A percentile compares a stretch with the other conserved stretches of the same genome.
These are phyloP conservation scores for Verbascum thapsus DNA, from an alignment of 257 asterid species.

Conservation along the genomic window DNA sequence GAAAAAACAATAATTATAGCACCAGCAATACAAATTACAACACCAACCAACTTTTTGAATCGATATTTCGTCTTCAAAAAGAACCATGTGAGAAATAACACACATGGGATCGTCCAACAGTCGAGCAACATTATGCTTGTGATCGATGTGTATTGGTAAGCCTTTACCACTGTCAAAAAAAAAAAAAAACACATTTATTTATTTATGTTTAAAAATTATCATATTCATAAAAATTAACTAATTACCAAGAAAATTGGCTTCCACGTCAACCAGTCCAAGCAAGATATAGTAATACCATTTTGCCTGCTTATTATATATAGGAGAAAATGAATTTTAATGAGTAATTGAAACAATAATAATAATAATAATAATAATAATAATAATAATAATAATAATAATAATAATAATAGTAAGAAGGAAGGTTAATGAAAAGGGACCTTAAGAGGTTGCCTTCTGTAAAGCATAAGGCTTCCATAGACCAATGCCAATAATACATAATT, in stretches of 20 bases:
- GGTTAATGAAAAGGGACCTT: constrained; percentile 51
- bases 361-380: no score
- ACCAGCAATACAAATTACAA: constrained; percentile 73
- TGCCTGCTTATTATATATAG: constrained; percentile 61
- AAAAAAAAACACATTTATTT: no score
- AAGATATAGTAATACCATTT: constrained; percentile 87
- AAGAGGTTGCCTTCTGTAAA: constrained; percentile 67
- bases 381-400: no score
- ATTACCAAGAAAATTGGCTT: constrained; percentile 91
- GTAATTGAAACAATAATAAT: no score
- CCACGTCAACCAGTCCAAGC: constrained; percentile 87
- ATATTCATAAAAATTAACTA: constrained; percentile 11
- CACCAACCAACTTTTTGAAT: constrained; percentile 61
- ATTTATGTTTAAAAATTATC: no score
- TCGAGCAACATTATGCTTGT: constrained; percentile 94
- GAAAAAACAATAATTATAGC: constrained; percentile 75
- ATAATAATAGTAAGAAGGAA: no score
- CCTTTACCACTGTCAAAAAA: constrained; percentile 76
- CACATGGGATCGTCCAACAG: constrained; percentile 97
- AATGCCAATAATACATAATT: constrained; percentile 85
- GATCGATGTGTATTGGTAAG: constrained; percentile 90
- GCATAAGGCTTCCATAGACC: constrained; percentile 74
- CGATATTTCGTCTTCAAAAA: constrained; percentile 81
- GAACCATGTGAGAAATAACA: constrained; percentile 80
- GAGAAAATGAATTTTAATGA: no score